Evolutionary conservation across 2,329 filamentous ascomycete species (phyloP).

Genomic region (Aspergillus aculeatinus): DNA sequence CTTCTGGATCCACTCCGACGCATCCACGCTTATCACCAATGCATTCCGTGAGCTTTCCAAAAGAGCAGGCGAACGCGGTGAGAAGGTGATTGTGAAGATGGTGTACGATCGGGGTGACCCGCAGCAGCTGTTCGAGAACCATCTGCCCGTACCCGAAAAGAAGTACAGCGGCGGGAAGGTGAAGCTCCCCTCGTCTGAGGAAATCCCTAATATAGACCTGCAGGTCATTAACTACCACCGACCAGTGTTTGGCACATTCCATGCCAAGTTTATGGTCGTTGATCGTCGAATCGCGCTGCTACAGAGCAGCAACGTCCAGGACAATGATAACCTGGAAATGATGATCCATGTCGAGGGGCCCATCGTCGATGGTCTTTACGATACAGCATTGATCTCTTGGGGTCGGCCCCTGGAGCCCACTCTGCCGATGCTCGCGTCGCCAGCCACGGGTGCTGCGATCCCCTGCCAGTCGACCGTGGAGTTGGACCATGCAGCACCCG

Average conservation of each 20-base stretch:
- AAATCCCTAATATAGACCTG: slow-evolving; percentile 70
- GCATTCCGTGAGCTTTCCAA: slow-evolving; percentile 68
- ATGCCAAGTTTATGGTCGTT: slow-evolving; percentile 75
- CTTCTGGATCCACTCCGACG: slow-evolving; percentile 70
- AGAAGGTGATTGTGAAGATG: slow-evolving; percentile 66
- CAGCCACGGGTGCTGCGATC: slow-evolving; percentile 41
- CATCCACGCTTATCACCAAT: slow-evolving; percentile 66
- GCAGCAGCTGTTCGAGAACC: slow-evolving; percentile 64
- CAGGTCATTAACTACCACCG: slow-evolving; percentile 72
- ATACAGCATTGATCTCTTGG: slow-evolving; percentile 73
- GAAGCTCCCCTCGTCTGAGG: slow-evolving; percentile 59
- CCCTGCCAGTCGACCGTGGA: slow-evolving; percentile 23
- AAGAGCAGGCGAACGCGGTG: slow-evolving; percentile 58
- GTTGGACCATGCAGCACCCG: slow-evolving; percentile 13
- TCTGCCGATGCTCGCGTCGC: slow-evolving; percentile 55
- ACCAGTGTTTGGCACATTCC: slow-evolving; percentile 70
- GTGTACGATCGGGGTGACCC: slow-evolving; percentile 71
- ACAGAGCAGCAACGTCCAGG: slow-evolving; percentile 74
- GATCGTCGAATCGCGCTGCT: slow-evolving; percentile 69
- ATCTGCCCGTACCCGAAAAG: slow-evolving; percentile 58
- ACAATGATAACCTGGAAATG: slow-evolving; percentile 82
- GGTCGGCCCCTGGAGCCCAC: slow-evolving; percentile 61
- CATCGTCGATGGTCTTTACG: slow-evolving; percentile 74
- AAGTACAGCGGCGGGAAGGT: slow-evolving; percentile 61
- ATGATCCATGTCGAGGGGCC: slow-evolving; percentile 73